phyloP scores from a whole-genome alignment of 805 yeast species.

The Barnettozyma siamensis region DNA sequence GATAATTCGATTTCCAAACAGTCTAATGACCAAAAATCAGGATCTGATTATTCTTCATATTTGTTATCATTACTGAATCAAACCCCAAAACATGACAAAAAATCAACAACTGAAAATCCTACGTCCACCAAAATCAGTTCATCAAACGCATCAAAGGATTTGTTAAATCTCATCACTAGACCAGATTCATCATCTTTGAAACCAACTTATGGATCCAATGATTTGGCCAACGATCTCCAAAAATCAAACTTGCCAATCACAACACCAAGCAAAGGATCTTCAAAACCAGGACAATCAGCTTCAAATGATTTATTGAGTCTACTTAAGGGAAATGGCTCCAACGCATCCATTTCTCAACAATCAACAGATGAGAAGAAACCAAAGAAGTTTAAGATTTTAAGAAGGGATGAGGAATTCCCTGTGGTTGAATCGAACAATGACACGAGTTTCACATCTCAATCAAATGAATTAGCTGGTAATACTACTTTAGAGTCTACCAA shows the following conservation, averaged over 20 bases:
- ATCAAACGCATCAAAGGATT: conserved; percentile 14
- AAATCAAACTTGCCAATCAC: too few relatives aligned
- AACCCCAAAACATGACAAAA: conserved; percentile 8
- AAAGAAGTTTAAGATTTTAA: conserved; percentile 20
- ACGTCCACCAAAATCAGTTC: not conserved
- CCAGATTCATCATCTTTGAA: too few relatives aligned
- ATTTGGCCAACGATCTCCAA: too few relatives aligned
- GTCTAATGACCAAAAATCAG: not conserved
- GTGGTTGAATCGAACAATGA: not conserved
- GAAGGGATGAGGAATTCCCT: conserved; percentile 13
- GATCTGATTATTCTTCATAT: conserved; percentile 14
- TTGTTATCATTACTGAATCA: conserved; percentile 18
- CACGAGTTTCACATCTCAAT: too few relatives aligned
- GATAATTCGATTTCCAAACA: not conserved
- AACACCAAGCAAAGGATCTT: too few relatives aligned
- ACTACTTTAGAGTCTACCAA: not conserved
- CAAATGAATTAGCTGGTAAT: not conserved
- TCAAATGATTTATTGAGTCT: not conserved
- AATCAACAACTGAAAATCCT: not conserved
- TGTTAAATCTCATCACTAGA: conserved; percentile 13
- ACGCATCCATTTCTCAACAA: not conserved
- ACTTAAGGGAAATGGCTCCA: not conserved
- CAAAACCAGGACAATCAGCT: not conserved
- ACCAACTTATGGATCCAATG: not conserved
- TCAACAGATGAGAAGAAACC: conserved; percentile 7